Conservation (phyloP, 192 early-diverging fungal genomes). For the Coemansia sp. region DNA sequence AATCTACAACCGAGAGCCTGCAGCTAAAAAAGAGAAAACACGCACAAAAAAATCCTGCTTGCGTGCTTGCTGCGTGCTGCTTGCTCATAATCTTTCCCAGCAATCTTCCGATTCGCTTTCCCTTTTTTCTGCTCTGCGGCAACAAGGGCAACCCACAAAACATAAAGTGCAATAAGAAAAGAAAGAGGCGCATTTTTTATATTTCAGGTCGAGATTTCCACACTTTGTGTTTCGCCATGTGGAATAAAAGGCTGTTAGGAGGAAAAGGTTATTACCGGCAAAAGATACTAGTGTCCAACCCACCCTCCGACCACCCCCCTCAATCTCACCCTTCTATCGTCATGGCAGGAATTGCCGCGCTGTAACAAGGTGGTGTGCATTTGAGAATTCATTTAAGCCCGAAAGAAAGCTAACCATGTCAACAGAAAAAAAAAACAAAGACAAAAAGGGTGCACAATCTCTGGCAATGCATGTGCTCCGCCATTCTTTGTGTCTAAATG, state of each 20-base stretch:
- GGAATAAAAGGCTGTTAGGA: background rate
- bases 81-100: background rate
- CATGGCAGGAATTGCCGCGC: background rate
- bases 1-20: background rate
- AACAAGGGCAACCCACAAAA: background rate
- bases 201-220: background rate
- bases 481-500: slow-evolving; percentile 8
- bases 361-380: slow-evolving; percentile 13
- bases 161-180: background rate
- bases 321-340: background rate
- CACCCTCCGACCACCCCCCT: slow-evolving; percentile 9
- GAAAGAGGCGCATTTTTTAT: background rate
- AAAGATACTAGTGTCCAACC: background rate
- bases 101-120: background rate
- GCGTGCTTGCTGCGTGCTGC: too few relatives aligned
- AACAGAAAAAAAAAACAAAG: background rate
- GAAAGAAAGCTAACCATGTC: slow-evolving; percentile 2
- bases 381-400: slow-evolving; percentile 35
- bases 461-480: slow-evolving; percentile 5
- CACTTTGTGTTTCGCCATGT: slow-evolving; percentile 5
- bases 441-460: slow-evolving; percentile 9
- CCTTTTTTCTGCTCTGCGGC: background rate
- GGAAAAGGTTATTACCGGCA: background rate
- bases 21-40: background rate
- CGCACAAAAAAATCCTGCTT: too few relatives aligned